Conservation (phyloP, 1,139 yeast species). For the Schizosaccharomyces versatilis region DNA sequence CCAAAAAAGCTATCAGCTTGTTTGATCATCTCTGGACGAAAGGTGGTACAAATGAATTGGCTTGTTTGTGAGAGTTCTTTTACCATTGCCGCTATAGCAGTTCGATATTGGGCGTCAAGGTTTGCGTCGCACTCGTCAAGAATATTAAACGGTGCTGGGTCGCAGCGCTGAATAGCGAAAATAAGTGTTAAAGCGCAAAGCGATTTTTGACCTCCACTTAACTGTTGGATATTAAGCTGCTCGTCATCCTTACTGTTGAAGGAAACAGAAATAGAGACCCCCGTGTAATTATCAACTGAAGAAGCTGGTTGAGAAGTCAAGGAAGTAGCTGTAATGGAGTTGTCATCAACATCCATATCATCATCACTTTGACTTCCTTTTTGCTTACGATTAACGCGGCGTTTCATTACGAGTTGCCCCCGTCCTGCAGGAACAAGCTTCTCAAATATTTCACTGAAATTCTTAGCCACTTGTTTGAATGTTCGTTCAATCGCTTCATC, state of each 20-base stretch:
- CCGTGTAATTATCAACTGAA: conserved; percentile 42
- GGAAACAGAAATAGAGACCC: conserved; percentile 73
- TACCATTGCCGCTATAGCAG: conserved; percentile 65
- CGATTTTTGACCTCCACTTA: conserved; percentile 92
- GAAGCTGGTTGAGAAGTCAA: conserved; percentile 9
- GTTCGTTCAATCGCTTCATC: conserved; percentile 64
- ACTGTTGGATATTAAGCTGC: conserved; percentile 70
- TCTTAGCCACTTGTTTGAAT: conserved; percentile 51
- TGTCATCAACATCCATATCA: conserved; percentile 16
- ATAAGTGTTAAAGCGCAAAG: conserved; percentile 84
- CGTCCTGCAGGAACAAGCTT: conserved; percentile 64
- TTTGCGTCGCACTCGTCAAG: conserved; percentile 95
- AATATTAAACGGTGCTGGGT: conserved; percentile 89
- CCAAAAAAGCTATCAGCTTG: conserved; percentile 78
- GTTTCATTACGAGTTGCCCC: conserved; percentile 52
- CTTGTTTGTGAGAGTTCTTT: conserved; percentile 40
- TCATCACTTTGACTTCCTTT: conserved; percentile 15
- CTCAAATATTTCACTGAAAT: conserved; percentile 55
- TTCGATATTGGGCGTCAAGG: conserved; percentile 74
- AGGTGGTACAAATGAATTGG: conserved; percentile 89
- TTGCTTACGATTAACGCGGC: conserved; percentile 19
- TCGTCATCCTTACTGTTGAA: conserved; percentile 75
- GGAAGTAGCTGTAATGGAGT: not conserved
- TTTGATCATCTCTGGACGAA: conserved; percentile 76
- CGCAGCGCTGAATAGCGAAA: conserved; percentile 79